These are phyloP conservation scores for Aspergillus pseudonomiae DNA, from an alignment of 2,329 filamentous ascomycete genomes.

Conservation along the genomic window DNA sequence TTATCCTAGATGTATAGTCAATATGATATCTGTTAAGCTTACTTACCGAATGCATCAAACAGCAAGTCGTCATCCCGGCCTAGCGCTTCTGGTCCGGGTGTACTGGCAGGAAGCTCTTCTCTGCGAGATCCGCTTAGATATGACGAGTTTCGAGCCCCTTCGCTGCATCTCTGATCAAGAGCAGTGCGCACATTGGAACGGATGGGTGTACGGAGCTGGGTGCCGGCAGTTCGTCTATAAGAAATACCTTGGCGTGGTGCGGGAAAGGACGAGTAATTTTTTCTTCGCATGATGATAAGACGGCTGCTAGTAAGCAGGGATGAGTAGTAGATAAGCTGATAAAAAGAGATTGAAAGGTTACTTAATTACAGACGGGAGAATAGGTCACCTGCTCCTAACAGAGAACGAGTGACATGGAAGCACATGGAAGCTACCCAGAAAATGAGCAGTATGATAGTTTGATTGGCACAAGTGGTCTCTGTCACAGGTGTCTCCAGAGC, in stretches of 20 bases:
- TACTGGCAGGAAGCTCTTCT: neutral
- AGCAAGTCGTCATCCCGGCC: conserved; percentile 30
- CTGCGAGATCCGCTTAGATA: conserved; percentile 6
- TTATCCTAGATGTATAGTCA: neutral
- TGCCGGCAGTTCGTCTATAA: conserved; percentile 14
- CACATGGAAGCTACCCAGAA: neutral
- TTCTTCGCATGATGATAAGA: conserved; percentile 22
- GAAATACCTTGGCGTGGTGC: conserved; percentile 14
- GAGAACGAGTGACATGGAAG: neutral
- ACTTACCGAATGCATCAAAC: conserved; percentile 55
- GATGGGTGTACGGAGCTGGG: conserved; percentile 2
- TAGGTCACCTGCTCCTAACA: neutral
- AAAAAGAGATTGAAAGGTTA: neutral
- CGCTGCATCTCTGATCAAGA: conserved; percentile 28
- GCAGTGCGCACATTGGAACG: conserved; percentile 16
- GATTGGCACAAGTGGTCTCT: neutral
- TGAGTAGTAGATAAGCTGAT: neutral
- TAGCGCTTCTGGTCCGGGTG: neutral
- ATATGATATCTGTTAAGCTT: neutral
- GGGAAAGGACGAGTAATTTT: conserved; percentile 8
- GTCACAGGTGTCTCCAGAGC: neutral
- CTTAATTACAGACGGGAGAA: neutral
- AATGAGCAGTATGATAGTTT: neutral
- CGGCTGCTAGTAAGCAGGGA: neutral
- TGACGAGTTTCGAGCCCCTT: conserved; percentile 24